Base-by-base conservation (phyloP, 2,329 filamentous ascomycete genomes). In the Talaromyces sp. region DNA sequence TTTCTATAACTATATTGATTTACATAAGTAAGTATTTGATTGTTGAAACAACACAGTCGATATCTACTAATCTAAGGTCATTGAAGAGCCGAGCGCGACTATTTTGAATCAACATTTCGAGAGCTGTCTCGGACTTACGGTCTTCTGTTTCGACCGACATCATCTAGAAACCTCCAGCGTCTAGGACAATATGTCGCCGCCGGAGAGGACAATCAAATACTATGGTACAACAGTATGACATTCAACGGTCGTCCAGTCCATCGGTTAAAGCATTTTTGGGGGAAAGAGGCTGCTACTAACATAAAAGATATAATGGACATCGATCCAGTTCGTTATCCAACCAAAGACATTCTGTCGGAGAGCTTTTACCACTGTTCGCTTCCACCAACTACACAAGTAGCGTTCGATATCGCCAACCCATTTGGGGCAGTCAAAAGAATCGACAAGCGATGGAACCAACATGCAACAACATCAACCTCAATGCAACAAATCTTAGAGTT, bases 101-200 rank as follows among this genome's bases (percentile, higher is more conserved):
- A 41, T 49, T 6, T 27, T 39, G 35, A 37, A 22, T 17, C 56
- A 31, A 49, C 58, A 57, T 57, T 17, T 17, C 5, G 2, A 11
- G 63, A 61, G 57, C 63, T 65, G 19, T 37, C 63, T 57, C 41
- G 2, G 25, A 65, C 63, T 56, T 65, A 65, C 33, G 49, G 6
- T 49, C 63, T 65, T 17, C 25, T 65, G 6, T 61, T 65, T 39
- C 58, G 57, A 37, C 49, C 58, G 25, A 61, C 11, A 61, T 65
- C 58, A 41, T 37, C 37, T 6, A 15, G 31, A 11, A 61, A 49
- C 3, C 19, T 57, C 39, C n/a, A n/a, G 10, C 39, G 31, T 9
- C 49, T 49, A 27, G 7, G 31, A 49, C n/a, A 33, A 22, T 61
- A 65, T 33, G 9, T 50, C 19, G 41, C 27, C n/a, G 37, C 49